Conservation (phyloP, 2,329 filamentous ascomycete genomes). For the Ophiostoma montium region DNA sequence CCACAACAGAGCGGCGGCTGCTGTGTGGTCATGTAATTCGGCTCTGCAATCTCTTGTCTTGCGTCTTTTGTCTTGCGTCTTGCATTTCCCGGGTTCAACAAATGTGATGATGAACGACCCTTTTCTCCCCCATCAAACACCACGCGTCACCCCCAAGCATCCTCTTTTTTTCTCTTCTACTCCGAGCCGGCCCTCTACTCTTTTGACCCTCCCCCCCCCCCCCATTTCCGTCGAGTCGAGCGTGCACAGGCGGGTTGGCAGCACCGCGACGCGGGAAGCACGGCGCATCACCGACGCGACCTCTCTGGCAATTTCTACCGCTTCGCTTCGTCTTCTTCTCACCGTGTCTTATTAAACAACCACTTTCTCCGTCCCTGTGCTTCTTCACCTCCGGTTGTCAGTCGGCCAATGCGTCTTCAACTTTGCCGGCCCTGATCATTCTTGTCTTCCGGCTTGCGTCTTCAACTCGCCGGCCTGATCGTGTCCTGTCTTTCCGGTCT, state of each 20-base stretch:
- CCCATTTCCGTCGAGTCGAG: neutral
- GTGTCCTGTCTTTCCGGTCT: neutral
- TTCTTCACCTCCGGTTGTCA: neutral
- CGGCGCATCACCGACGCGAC: neutral
- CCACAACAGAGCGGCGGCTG: constrained; percentile 86
- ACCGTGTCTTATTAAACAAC: constrained; percentile 1
- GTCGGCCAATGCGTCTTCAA: neutral
- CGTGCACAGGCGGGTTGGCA: neutral
- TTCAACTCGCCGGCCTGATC: too few relatives aligned
- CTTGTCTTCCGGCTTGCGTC: too few relatives aligned
- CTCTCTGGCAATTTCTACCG: neutral
- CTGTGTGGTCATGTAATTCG: constrained; percentile 76
- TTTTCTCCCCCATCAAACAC: neutral
- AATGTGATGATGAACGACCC: constrained; percentile 2
- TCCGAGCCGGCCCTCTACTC: constrained; percentile 5
- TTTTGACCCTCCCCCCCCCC: neutral
- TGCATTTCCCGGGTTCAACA: neutral
- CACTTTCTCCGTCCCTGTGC: neutral
- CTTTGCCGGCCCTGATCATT: too few relatives aligned
- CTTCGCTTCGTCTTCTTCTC: constrained; percentile 3
- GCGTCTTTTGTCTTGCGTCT: neutral
- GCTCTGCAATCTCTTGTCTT: neutral
- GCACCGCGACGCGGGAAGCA: neutral
- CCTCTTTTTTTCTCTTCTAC: neutral
- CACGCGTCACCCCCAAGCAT: neutral